phyloP scores from a whole-genome alignment of 257 asterid species.

The Misopates orontium region DNA sequence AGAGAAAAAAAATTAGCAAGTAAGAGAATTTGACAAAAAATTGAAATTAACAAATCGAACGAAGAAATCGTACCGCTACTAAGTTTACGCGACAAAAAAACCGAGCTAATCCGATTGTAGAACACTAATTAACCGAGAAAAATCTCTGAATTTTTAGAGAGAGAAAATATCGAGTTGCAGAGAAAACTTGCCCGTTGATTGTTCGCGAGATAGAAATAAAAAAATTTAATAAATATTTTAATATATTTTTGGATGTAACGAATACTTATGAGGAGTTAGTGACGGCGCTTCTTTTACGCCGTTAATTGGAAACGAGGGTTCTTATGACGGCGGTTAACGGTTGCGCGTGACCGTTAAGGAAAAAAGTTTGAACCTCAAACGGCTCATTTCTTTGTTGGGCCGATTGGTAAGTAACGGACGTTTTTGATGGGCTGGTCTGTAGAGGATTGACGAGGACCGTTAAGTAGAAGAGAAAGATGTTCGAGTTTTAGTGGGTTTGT shows the following conservation, averaged over 20 bases:
- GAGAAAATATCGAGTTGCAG: constrained; percentile 16
- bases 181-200: constrained; percentile 67
- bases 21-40: constrained; percentile 18
- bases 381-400: constrained; percentile 46
- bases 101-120: constrained; percentile 36
- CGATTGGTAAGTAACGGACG: too few relatives aligned
- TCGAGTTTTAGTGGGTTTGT: too few relatives aligned
- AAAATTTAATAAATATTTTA: constrained; percentile 26
- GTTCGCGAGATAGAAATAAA: constrained; percentile 49
- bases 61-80: constrained; percentile 11
- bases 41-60: constrained; percentile 28
- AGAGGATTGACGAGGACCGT: too few relatives aligned
- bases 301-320: constrained; percentile 30
- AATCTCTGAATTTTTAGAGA: constrained; percentile 22
- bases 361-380: constrained; percentile 92
- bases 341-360: constrained; percentile 50
- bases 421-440: too few relatives aligned
- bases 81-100: constrained; percentile 39
- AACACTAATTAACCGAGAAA: constrained; percentile 43
- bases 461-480: too few relatives aligned
- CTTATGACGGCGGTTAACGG: constrained; percentile 35
- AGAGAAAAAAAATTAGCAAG: constrained; percentile 27
- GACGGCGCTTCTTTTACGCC: constrained; percentile 51
- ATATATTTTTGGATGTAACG: constrained; percentile 76
- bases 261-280: constrained; percentile 54